A percentile compares a stretch with the other conserved stretches of the same genome.
These are phyloP conservation scores for Chlorella sp. DNA, from an alignment of 139 green algal species.

Conservation along the genomic window DNA sequence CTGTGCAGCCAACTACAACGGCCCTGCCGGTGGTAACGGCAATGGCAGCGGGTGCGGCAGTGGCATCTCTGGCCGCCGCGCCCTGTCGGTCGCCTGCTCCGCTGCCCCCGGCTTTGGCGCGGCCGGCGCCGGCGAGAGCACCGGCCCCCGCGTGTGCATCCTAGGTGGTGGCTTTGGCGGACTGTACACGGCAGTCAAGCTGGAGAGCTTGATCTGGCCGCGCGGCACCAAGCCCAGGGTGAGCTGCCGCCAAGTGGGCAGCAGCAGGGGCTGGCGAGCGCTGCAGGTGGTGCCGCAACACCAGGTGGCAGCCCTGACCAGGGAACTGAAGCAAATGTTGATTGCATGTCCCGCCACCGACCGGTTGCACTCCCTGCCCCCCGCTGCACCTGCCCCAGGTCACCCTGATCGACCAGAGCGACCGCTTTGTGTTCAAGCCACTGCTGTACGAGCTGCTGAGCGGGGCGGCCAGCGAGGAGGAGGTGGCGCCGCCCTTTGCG, in stretches of 20 bases:
- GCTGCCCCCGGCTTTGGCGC: neutral
- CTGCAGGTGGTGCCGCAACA: neutral
- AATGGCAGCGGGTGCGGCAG: neutral
- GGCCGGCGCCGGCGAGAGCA: neutral
- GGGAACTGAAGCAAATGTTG: neutral
- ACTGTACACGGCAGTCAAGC: constrained; percentile 94
- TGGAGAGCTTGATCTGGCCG: constrained; percentile 92
- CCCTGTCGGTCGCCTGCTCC: neutral
- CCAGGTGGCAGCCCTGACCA: too few species aligned
- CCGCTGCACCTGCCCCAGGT: constrained; percentile 54
- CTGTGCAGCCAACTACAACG: neutral
- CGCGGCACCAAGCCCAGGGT: constrained; percentile 81
- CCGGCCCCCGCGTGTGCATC: constrained; percentile 83
- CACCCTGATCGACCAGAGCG: constrained; percentile 92
- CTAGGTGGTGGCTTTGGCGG: constrained; percentile 98
- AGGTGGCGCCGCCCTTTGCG: constrained; percentile 91
- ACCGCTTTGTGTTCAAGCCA: constrained; percentile 99
- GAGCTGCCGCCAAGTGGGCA: constrained; percentile 19
- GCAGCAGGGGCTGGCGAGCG: neutral
- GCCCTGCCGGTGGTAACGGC: neutral
- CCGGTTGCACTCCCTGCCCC: neutral
- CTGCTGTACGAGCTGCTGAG: constrained; percentile 98
- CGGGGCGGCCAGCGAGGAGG: constrained; percentile 67
- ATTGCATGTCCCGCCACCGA: neutral
- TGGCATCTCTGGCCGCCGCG: neutral